phyloP scores from a whole-genome alignment of 202 grass and related monocot species.

The Hordeum pubiflorum region DNA sequence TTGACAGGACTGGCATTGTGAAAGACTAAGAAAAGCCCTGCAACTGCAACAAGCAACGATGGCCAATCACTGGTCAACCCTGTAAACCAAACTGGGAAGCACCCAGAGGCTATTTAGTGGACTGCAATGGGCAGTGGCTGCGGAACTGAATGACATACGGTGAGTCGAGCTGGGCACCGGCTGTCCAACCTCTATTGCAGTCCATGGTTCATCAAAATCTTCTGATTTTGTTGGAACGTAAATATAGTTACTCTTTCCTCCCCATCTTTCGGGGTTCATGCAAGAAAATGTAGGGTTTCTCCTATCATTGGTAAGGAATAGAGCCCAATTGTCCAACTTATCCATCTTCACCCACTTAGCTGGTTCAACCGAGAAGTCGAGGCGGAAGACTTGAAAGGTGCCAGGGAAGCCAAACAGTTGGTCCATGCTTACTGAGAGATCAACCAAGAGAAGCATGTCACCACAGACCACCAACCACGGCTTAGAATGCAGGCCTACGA shows the following conservation, averaged over 20 bases:
- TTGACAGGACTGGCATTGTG: background rate
- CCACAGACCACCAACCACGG: slow-evolving; percentile 36
- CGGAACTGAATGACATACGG: background rate
- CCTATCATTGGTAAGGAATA: slow-evolving; percentile 23
- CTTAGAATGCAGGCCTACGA: background rate
- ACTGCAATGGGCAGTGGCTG: background rate
- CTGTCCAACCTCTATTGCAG: background rate
- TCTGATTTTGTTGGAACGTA: background rate
- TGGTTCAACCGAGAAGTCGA: slow-evolving; percentile 8
- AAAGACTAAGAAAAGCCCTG: background rate
- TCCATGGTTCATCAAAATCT: slow-evolving; percentile 16
- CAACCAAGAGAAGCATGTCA: slow-evolving; percentile 45
- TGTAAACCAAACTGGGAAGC: background rate
- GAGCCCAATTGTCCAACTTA: slow-evolving; percentile 25
- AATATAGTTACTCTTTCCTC: slow-evolving; percentile 48
- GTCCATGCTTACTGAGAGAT: background rate
- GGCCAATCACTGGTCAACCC: background rate
- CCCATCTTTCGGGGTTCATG: slow-evolving; percentile 38
- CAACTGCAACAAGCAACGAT: background rate
- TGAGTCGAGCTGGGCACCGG: background rate
- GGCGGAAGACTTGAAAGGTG: slow-evolving; percentile 15
- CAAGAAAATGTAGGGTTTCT: slow-evolving; percentile 25
- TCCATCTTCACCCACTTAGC: slow-evolving; percentile 34
- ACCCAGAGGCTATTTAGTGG: background rate
- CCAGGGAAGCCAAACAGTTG: background rate